Conservation (phyloP, 2,329 filamentous ascomycete genomes). For the Fusarium beomiforme region DNA sequence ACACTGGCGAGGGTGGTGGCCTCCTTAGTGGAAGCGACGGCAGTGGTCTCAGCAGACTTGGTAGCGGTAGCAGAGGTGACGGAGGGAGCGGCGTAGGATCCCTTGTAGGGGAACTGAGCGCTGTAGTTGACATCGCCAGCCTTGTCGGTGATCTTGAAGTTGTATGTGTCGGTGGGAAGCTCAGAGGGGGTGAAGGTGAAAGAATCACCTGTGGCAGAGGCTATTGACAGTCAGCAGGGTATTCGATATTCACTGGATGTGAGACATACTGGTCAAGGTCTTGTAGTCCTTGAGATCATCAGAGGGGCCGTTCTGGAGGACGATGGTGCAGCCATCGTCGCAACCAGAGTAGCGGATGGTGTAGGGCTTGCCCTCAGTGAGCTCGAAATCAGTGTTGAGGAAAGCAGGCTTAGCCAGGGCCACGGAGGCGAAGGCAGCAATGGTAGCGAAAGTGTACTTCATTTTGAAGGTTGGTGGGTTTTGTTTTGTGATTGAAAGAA, state of each 20-base stretch:
- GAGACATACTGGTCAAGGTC: constrained; percentile 46
- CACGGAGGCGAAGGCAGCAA: constrained; percentile 44
- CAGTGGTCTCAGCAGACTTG: constrained; percentile 19
- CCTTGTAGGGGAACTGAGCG: constrained; percentile 45
- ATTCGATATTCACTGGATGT: too few relatives aligned
- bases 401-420: constrained; percentile 46
- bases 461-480: constrained; percentile 46
- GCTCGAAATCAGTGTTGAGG: constrained; percentile 46
- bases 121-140: constrained; percentile 47
- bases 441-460: constrained; percentile 49
- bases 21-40: constrained; percentile 23
- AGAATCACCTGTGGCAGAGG: constrained; percentile 32
- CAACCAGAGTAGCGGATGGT: constrained; percentile 48
- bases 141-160: constrained; percentile 49
- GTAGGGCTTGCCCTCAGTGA: constrained; percentile 46
- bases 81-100: constrained; percentile 32
- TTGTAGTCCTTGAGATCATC: constrained; percentile 45
- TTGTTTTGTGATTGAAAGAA: constrained; percentile 34
- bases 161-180: constrained; percentile 47
- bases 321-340: constrained; percentile 48
- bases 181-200: constrained; percentile 44
- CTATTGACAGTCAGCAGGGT: constrained; percentile 7
- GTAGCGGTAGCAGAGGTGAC: constrained; percentile 13
- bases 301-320: constrained; percentile 46
- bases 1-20: constrained; percentile 32